phyloP scores from a whole-genome alignment of 345 rosid genomes.

The Laguncularia racemosa region DNA sequence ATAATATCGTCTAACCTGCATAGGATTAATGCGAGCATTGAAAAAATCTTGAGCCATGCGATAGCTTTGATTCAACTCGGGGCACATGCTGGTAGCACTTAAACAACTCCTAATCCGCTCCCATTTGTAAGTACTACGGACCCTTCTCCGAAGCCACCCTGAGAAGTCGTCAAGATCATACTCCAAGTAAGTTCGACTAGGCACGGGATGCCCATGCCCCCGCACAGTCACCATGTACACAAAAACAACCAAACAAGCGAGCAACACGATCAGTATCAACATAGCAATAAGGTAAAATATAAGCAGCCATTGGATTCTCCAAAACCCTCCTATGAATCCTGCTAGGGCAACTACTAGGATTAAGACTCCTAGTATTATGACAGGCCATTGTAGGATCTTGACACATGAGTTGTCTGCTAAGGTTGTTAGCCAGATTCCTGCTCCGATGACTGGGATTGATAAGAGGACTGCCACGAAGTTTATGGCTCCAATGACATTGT shows the following conservation, averaged over 20 bases:
- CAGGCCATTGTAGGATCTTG: constrained; percentile 86
- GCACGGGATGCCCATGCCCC: constrained; percentile 75
- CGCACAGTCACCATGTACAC: constrained; percentile 65
- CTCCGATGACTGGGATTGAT: constrained; percentile 76
- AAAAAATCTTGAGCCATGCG: constrained; percentile 87
- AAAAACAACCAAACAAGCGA: constrained; percentile 57
- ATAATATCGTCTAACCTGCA: constrained; percentile 50
- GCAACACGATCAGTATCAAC: constrained; percentile 62
- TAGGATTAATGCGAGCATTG: constrained; percentile 60
- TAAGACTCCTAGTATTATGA: constrained; percentile 65
- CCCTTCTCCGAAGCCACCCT: constrained; percentile 67
- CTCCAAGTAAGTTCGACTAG: constrained; percentile 73
- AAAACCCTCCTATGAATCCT: constrained; percentile 82
- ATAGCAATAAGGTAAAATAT: constrained; percentile 61
- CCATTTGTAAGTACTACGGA: constrained; percentile 73
- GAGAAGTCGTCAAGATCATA: constrained; percentile 70
- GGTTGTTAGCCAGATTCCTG: constrained; percentile 79
- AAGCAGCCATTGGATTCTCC: constrained; percentile 82
- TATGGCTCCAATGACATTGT: constrained; percentile 70
- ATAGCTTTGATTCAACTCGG: constrained; percentile 70
- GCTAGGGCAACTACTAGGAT: constrained; percentile 59
- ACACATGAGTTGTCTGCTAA: constrained; percentile 80
- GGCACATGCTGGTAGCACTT: constrained; percentile 50
- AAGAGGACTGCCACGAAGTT: constrained; percentile 85
- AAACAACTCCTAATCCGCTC: constrained; percentile 65